These are phyloP conservation scores for Aciculoconidium aculeatum DNA, from an alignment of 805 yeast genomes.

Conservation along the genomic window DNA sequence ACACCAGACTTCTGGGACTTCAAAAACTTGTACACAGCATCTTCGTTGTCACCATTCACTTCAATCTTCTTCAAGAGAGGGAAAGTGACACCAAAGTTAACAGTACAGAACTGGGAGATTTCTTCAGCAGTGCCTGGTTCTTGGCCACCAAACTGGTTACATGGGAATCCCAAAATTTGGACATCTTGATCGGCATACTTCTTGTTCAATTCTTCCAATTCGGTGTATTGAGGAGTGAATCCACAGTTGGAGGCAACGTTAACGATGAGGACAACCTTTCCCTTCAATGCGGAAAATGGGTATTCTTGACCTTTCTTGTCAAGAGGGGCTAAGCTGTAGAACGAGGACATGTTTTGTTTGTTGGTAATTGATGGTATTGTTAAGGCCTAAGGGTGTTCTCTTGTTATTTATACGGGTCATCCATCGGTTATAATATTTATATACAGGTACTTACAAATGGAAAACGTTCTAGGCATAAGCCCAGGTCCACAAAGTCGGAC, in stretches of 20 bases:
- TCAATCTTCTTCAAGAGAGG: conserved; percentile 82
- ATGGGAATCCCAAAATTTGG: conserved; percentile 39
- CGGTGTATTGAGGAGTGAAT: conserved; percentile 58
- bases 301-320: conserved; percentile 56
- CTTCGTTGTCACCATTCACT: conserved; percentile 80
- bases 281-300: conserved; percentile 57
- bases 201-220: conserved; percentile 37
- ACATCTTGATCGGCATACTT: conserved; percentile 32
- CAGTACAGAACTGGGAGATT: conserved; percentile 64
- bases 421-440: no score
- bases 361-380: no score
- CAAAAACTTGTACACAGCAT: conserved; percentile 74
- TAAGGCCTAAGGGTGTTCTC: no score
- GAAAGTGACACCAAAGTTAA: conserved; percentile 88
- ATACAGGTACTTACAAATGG: no score
- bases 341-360: conserved; percentile 49
- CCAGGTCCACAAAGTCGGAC: no score
- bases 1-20: conserved; percentile 53
- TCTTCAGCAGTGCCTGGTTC: conserved; percentile 46
- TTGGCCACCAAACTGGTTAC: conserved; percentile 39
- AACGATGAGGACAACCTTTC: conserved; percentile 77
- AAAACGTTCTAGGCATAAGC: no score
- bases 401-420: no score
- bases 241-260: conserved; percentile 84
- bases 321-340: conserved; percentile 63